phyloP scores from a whole-genome alignment of 2,329 filamentous ascomycete species.

The Alternaria sp. region DNA sequence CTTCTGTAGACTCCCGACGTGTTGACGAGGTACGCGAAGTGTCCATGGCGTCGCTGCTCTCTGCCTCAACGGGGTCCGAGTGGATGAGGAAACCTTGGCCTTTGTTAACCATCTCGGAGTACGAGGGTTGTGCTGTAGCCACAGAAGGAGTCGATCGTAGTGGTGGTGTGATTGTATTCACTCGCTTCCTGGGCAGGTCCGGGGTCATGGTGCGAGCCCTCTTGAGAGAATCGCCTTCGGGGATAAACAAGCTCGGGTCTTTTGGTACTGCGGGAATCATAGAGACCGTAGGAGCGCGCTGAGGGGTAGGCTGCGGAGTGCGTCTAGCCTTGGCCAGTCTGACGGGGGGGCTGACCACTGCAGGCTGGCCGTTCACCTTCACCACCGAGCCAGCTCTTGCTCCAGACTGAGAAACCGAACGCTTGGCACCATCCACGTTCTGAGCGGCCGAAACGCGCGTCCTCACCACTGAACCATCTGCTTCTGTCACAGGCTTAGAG shows the following conservation, averaged over 20 bases:
- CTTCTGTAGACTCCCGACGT: not conserved
- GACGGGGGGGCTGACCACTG: not conserved
- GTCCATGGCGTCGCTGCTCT: not conserved
- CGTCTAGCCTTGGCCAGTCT: not conserved
- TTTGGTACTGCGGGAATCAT: not conserved
- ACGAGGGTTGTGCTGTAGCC: no score
- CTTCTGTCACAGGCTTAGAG: not conserved
- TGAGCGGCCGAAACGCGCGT: not conserved
- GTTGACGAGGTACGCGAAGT: not conserved
- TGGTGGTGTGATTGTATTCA: not conserved
- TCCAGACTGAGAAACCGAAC: not conserved
- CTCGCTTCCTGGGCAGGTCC: not conserved
- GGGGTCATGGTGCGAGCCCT: not conserved
- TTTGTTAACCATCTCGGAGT: not conserved
- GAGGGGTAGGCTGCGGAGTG: not conserved
- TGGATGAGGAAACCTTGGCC: not conserved
- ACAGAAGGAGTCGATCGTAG: not conserved
- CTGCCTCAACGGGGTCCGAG: not conserved
- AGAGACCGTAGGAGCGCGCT: not conserved
- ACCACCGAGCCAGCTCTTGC: not conserved
- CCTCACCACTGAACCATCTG: not conserved
- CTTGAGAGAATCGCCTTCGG: not conserved
- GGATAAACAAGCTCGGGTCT: not conserved
- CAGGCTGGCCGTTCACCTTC: not conserved
- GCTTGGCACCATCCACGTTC: not conserved